Evolutionary conservation across 176 grass and related monocot species (phyloP), one percentile per base, ranked within the genome.

Genomic region (Puya raimondii): DNA sequence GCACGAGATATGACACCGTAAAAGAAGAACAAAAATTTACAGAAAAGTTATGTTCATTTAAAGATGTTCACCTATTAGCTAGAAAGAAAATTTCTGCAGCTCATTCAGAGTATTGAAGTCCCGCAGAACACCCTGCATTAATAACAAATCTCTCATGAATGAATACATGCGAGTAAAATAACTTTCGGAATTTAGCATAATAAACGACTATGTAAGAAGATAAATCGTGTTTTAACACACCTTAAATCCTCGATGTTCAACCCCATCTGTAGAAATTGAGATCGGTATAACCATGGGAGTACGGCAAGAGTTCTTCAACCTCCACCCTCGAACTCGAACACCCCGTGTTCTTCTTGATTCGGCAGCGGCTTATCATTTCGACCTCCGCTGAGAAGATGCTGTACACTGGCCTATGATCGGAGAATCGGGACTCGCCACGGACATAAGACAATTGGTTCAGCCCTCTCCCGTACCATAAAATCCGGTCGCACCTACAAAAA

Each of bases 291-390:
- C 51, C 76, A 59, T 86, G 82, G n/a, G 86, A 56, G 65, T 78
- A 82, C 2, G 94, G 87, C 67, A 99, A 73, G 63, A 99, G 94
- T 58, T 99, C 94, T 80, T 93, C 94, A 68, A 99, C 94, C 79
- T 88, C 79, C 53, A 99, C 73, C 76, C 82, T 86, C 70, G 94
- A 92, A 49, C 87, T 93, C 71, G 84, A 92, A 72, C 64, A 93
- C 16, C 81, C 75, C 78, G 76, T 69, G 69, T 83, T 92, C 42
- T 74, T 92, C 63, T 63, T 85, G 61, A 70, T 3, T 83, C 86
- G 56, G 57, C 82, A 92, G n/a, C 69, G 84, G 27, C 76, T 84
- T 59, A 82, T 22, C 59, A 80, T 93, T 88, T 93, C 89, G 71
- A 99, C 89, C 64, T 99, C 94, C 11, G 89, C 94, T 61, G 65